Evolutionary conservation across 192 early-diverging fungal species (phyloP), one percentile per base, ranked within the genome.

Genomic region (Coemansia sp.): DNA sequence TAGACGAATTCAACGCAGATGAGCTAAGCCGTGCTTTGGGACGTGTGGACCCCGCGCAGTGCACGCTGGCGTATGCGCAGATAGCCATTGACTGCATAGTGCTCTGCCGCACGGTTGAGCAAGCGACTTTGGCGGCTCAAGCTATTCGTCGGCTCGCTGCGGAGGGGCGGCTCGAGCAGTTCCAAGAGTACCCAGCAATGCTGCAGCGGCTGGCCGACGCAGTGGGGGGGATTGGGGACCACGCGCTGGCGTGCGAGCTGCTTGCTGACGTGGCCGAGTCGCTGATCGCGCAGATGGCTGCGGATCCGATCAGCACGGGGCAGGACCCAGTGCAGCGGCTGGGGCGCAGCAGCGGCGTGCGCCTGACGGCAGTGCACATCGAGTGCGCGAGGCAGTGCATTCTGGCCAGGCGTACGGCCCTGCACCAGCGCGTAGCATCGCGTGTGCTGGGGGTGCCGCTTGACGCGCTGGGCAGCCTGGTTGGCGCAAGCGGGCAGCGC

Each of bases 351-450:
- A 55, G 50, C 25, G 80, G 80, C 11, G 76, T 76, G 48, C 65
- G 75, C n/a, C 68, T 76, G 29, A 83, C 80, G 2, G 48, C 66
- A 25, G 63, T 77, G 41, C 75, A 77, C 57, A n/a, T 72, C 45
- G 80, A 83, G 67, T 83, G 80, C 25, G 55, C 72, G 48, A 60
- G 63, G 34, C 66, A 61, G 61, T 77, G 80, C 55, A 37, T 83
- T n/a, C 55, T 77, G 53, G 68, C 75, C 12, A 59, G 60, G 14
- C 69, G 69, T 0, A 58, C 69, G 5, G 46, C 39, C n/a, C 60
- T 77, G 60, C 59, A 75, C 46, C 34, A 41, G 53, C 69, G 69
- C 4, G 76, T 64, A 23, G 48, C 44, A 48, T 25, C 44, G 27
- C 15, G 2, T 12, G 66, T 77, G 12, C 23, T 72, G 15, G 37